Evolutionary conservation across 345 rosid species (phyloP).

Genomic region (Iberis pinnata): DNA sequence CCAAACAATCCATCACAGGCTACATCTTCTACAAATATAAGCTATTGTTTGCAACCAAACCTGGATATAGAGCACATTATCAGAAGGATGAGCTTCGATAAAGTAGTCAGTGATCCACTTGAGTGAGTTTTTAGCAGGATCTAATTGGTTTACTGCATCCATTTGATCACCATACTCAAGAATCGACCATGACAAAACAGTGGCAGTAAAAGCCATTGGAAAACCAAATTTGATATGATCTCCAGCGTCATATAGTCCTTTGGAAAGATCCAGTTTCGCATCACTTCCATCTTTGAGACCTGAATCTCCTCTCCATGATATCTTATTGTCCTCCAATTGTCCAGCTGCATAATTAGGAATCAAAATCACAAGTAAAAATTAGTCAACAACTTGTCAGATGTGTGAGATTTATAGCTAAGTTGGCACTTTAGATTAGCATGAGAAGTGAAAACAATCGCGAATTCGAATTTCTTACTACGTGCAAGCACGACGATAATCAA

Average conservation of each 20-base stretch:
- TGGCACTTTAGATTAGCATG: too few relatives aligned
- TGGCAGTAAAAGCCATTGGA: slow-evolving; percentile 92
- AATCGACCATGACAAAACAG: slow-evolving; percentile 83
- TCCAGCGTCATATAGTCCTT: slow-evolving; percentile 95
- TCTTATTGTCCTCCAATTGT: slow-evolving; percentile 47
- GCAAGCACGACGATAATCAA: slow-evolving; percentile 1
- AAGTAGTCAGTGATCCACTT: slow-evolving; percentile 89
- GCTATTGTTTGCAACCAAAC: slow-evolving; percentile 36
- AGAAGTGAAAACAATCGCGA: too few relatives aligned
- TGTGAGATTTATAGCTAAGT: too few relatives aligned
- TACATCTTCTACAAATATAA: background rate
- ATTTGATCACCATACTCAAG: slow-evolving; percentile 97
- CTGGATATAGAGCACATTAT: slow-evolving; percentile 75
- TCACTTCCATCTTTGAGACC: slow-evolving; percentile 68
- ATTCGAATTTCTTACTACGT: slow-evolving; percentile 1
- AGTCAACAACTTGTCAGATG: too few relatives aligned
- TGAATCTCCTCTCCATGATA: slow-evolving; percentile 94
- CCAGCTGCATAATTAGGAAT: slow-evolving; percentile 49
- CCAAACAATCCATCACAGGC: background rate
- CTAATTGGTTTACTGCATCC: slow-evolving; percentile 50
- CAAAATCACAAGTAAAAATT: background rate
- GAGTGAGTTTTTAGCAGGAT: slow-evolving; percentile 62
- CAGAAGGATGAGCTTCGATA: slow-evolving; percentile 64
- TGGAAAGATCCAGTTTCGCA: slow-evolving; percentile 55
- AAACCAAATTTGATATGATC: slow-evolving; percentile 92